A percentile compares a stretch with the other conserved stretches of the same genome.
phyloP scores from a whole-genome alignment of 2,329 filamentous ascomycete species.

The Xylaria sp. region DNA sequence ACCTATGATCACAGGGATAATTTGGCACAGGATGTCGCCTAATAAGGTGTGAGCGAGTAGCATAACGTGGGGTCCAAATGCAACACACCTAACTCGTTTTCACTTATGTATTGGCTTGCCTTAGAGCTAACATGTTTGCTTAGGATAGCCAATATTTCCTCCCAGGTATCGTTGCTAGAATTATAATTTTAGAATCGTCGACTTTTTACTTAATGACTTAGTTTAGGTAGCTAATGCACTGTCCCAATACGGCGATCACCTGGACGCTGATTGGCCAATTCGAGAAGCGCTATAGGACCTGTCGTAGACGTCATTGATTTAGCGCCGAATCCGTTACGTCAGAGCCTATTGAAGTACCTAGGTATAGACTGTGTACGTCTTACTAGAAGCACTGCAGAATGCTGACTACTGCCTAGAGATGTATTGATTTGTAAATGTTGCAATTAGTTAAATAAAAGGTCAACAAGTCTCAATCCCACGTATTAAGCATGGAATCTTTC shows the following conservation, averaged over 20 bases:
- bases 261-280: slow-evolving; percentile 20
- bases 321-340: slow-evolving; percentile 18
- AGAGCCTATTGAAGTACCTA: background rate
- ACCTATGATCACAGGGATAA: no score
- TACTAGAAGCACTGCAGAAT: background rate
- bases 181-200: background rate
- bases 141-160: no score
- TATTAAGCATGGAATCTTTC: slow-evolving; percentile 43
- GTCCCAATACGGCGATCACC: slow-evolving; percentile 10
- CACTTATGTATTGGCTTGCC: no score
- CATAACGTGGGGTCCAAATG: no score
- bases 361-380: background rate
- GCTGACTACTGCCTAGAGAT: background rate
- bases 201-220: no score
- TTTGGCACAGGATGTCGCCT: no score
- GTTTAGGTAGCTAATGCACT: background rate
- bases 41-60: no score
- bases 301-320: slow-evolving; percentile 28
- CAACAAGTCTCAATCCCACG: background rate
- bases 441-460: background rate
- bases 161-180: background rate
- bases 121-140: no score
- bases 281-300: background rate
- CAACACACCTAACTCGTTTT: no score
- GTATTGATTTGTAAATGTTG: background rate